Evolutionary conservation across 345 rosid genomes (phyloP), one percentile per base, ranked within the genome.

Genomic region (Lumnitzera racemosa): DNA sequence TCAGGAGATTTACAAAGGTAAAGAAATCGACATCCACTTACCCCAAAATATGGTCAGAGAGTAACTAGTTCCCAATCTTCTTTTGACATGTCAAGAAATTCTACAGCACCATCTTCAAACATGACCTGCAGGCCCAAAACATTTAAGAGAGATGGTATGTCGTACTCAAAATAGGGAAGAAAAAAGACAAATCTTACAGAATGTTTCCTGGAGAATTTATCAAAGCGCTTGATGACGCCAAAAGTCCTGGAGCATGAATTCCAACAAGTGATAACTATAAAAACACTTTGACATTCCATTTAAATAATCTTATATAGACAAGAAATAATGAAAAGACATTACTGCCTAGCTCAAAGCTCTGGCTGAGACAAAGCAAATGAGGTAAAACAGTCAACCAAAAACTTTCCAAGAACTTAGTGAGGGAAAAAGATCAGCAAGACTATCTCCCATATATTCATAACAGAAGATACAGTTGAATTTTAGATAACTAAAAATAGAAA

Each of bases 51-150:
- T 53, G 58, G 49, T 82, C 76, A 82, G 62, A 60, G 63, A 57
- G 70, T 51, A 64, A 74, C 51, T 43, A 82, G 59, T 74, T 85
- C 83, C 91, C 96, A 92, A 53, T 75, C 84, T 65, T 78, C 84
- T 74, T 76, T 78, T 20, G 84, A 74, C 88, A 92, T 74, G 71
- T 92, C 87, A 41, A 85, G 57, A 63, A 75, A 70, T 74, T 83
- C 83, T 2, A 67, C 62, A 12, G 16, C 64, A 55, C 97, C 96
- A 72, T 86, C 90, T 61, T 94, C 97, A 74, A 85, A 82, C 87
- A 80, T 70, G 67, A 90, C 66, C 97, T 94, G 74, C 67, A 63
- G 31, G 15, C 15, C 10, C 5, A 51, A 53, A 24, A 56, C 43
- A 55, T 29, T 2, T 52, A 15, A 15, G 36, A 55, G 29, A 25